A percentile compares a stretch with the other conserved stretches of the same genome.
These are phyloP conservation scores for Saccharomycopsis schoenii DNA, from an alignment of 805 yeast genomes.

Conservation along the genomic window DNA sequence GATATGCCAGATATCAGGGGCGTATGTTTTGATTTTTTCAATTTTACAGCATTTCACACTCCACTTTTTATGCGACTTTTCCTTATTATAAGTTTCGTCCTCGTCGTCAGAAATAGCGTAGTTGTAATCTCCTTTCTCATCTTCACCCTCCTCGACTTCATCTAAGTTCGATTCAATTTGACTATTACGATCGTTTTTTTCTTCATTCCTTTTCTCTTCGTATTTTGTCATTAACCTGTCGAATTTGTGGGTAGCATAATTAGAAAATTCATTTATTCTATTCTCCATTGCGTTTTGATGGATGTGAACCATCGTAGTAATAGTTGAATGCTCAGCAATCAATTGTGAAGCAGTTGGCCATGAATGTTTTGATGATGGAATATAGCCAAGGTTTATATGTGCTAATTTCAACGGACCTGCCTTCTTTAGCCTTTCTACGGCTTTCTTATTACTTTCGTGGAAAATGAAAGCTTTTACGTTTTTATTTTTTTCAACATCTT, in stretches of 20 bases:
- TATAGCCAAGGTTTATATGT: constrained; percentile 69
- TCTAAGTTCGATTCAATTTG: not conserved
- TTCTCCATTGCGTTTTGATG: constrained; percentile 54
- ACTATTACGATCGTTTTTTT: not conserved
- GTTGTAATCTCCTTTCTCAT: not conserved
- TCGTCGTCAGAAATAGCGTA: not conserved
- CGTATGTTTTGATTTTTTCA: constrained; percentile 72
- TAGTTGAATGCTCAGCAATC: constrained; percentile 5
- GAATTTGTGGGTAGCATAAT: not conserved
- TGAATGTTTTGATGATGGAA: constrained; percentile 60
- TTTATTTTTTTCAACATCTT: constrained; percentile 12
- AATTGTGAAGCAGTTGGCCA: constrained; percentile 42
- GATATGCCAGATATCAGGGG: constrained; percentile 79
- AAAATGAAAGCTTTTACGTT: constrained; percentile 39
- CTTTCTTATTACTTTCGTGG: constrained; percentile 51
- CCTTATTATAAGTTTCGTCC: not conserved
- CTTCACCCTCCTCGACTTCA: not conserved
- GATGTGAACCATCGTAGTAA: constrained; percentile 39
- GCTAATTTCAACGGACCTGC: constrained; percentile 24
- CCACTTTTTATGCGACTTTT: not conserved
- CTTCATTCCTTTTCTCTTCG: constrained; percentile 3
- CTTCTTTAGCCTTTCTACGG: constrained; percentile 31
- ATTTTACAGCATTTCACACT: constrained; percentile 19
- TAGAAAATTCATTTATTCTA: not conserved
- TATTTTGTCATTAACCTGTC: not conserved